Base-by-base conservation (phyloP, 768 basidiomycete species). In the Gymnopilus dilepis region DNA sequence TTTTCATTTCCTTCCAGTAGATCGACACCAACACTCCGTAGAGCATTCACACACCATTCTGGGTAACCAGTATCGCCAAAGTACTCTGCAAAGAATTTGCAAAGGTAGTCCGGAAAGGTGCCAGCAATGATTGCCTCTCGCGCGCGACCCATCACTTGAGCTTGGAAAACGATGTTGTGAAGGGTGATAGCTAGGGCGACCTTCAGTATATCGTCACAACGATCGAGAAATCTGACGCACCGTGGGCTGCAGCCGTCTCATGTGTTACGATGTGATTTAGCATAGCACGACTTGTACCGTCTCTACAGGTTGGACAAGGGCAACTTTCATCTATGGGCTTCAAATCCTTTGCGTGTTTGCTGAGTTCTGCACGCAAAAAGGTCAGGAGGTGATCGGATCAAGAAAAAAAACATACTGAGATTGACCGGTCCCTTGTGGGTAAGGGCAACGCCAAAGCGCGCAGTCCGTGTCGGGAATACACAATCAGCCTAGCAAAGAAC, bases 381-480 rank as follows among this genome's bases (percentile, higher is more conserved):
- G n/a, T 40, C 22, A 47, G 5, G 11, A 43, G 31, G 12, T 55
- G 21, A n/a, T 22, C 15, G 15, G 21, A 17, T 45, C 19, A 8
- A 41, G 34, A 12, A 45, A 19, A 4, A 56, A 57, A 8, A 69
- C 84, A 52, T 63, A 94, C 93, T 86, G 22, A 96, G 83, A 73
- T 96, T 96, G 17, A 97, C 68, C 4, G 93, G 93, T 0, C 94
- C 94, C 4, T 76, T 81, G 68, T 87, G 86, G 9, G 95, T 96
- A 60, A 97, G 74, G 5, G 95, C 94, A 15, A 96, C 90, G 2
- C 94, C 94, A 72, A 96, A 96, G 28, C 94, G 84, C 37, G 94
- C 95, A 0, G 95, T 96, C 60, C 95, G 84, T 1, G 94, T 97
- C 31, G 94, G 95, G 68, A 95, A 96, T 11, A 97, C 94, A 64